Conservation (phyloP, 2,329 filamentous ascomycete genomes). For the Trichoderma arundinaceum region DNA sequence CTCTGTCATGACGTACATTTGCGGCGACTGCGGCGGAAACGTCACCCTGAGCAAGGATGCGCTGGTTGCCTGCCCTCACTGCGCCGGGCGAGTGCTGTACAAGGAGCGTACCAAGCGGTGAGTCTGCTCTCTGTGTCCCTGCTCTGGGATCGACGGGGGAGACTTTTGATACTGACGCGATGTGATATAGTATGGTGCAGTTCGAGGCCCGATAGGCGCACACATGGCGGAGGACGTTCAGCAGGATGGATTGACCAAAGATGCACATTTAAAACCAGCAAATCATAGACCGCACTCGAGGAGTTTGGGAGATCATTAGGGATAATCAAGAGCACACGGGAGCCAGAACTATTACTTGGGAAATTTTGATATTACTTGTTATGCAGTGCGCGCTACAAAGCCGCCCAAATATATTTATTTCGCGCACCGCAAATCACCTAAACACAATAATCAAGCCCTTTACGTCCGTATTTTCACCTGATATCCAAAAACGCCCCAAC, state of each 20-base stretch:
- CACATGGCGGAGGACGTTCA: neutral
- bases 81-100: constrained; percentile 93
- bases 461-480: constrained; percentile 8
- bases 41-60: constrained; percentile 53
- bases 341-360: constrained; percentile 15
- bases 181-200: constrained; percentile 81
- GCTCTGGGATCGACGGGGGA: neutral
- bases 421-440: neutral
- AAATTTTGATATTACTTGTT: constrained; percentile 29
- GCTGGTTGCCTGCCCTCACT: constrained; percentile 60
- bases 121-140: constrained; percentile 44
- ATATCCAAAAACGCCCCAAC: constrained; percentile 25
- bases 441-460: constrained; percentile 13
- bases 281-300: constrained; percentile 24
- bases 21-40: constrained; percentile 52
- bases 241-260: neutral
- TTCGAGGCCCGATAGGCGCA: constrained; percentile 80
- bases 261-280: neutral
- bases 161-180: neutral
- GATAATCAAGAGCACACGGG: constrained; percentile 17
- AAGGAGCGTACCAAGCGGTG: constrained; percentile 98
- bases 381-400: constrained; percentile 21
- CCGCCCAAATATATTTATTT: constrained; percentile 1
- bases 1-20: constrained; percentile 49
- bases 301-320: constrained; percentile 28